Conservation (phyloP, 2,329 filamentous ascomycete genomes). For the Pseudogymnoascus pannorum region DNA sequence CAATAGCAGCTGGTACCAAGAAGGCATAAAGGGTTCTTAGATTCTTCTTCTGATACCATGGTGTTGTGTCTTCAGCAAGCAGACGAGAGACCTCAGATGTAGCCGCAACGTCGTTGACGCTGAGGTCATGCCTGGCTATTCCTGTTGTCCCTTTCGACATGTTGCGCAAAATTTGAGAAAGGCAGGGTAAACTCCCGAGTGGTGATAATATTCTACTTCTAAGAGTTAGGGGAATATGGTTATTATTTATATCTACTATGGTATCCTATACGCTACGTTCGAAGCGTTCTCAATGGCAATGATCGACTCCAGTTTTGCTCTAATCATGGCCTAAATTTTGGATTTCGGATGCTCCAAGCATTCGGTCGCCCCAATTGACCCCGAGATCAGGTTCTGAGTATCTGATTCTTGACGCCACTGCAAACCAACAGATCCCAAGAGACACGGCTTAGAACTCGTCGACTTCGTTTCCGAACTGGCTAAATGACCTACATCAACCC, state of each 20-base stretch:
- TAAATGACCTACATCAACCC: neutral
- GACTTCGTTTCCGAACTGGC: neutral
- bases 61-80: constrained; percentile 13
- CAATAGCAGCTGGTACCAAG: constrained; percentile 15
- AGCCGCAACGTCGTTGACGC: neutral
- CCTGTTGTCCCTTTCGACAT: neutral
- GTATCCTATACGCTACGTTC: neutral
- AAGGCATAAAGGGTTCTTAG: constrained; percentile 17
- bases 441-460: neutral
- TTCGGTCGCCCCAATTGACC: neutral
- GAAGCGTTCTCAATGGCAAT: neutral
- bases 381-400: neutral
- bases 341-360: neutral
- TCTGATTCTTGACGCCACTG: neutral
- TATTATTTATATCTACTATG: neutral
- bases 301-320: neutral
- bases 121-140: neutral
- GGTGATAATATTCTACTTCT: neutral
- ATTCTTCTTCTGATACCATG: constrained; percentile 22
- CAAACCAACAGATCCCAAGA: neutral
- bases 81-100: neutral
- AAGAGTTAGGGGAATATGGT: neutral
- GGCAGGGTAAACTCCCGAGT: neutral
- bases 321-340: neutral
- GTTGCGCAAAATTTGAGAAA: neutral